These are phyloP conservation scores for Aspergillus felis DNA, from an alignment of 2,329 filamentous ascomycete species.

Conservation along the genomic window DNA sequence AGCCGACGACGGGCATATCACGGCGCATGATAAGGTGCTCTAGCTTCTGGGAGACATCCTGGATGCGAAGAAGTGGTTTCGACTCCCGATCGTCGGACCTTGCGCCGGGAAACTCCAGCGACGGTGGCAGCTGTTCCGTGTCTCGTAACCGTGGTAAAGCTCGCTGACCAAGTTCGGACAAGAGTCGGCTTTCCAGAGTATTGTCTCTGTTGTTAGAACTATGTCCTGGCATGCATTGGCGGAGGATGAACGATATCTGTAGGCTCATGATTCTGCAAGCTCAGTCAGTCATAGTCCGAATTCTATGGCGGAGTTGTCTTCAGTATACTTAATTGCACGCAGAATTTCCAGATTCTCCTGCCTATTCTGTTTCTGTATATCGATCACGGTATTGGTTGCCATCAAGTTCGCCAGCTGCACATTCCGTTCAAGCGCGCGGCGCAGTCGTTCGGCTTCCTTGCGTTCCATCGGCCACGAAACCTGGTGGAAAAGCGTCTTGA, in stretches of 20 bases:
- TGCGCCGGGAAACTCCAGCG: too few species aligned
- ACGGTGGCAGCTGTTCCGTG: too few species aligned
- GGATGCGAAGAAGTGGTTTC: too few species aligned
- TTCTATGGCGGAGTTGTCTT: not conserved
- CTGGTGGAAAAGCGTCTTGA: constrained; percentile 4
- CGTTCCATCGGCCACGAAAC: constrained; percentile 10
- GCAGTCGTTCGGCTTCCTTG: constrained; percentile 9
- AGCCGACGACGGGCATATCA: constrained; percentile 1
- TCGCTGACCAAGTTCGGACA: not conserved
- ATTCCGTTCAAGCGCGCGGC: constrained; percentile 6
- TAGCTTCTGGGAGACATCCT: not conserved
- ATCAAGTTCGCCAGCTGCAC: constrained; percentile 11
- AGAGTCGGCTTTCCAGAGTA: not conserved
- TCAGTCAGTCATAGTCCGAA: not conserved
- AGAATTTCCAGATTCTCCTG: constrained; percentile 9
- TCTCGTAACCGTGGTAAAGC: too few species aligned
- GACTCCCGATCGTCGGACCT: too few species aligned
- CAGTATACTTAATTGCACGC: constrained; percentile 7
- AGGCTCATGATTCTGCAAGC: constrained; percentile 6
- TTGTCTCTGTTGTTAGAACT: not conserved
- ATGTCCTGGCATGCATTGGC: not conserved
- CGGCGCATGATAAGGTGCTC: not conserved
- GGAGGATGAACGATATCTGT: not conserved
- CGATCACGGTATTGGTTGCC: constrained; percentile 2
- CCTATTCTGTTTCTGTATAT: constrained; percentile 1